Evolutionary conservation across 805 yeast genomes (phyloP).

Genomic region (Zygosaccharomyces lentus): DNA sequence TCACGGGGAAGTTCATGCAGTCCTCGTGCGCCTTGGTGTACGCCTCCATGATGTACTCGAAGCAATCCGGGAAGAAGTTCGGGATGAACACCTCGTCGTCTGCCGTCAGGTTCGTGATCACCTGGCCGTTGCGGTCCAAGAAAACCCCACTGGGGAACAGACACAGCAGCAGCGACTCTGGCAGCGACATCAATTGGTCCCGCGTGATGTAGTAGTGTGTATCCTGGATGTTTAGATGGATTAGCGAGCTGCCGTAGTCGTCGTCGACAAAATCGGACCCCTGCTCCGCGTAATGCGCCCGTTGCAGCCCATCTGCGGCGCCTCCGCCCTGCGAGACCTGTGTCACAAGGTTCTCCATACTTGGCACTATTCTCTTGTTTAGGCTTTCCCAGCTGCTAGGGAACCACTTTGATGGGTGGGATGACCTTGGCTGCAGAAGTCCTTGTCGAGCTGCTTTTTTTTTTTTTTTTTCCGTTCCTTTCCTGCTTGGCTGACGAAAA

Average conservation of each 20-base stretch:
- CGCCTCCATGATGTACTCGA: constrained; percentile 71
- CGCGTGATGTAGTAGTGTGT: constrained; percentile 68
- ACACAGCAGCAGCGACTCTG: constrained; percentile 83
- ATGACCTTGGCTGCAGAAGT: no score
- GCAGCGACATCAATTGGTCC: constrained; percentile 85
- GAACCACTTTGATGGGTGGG: background rate
- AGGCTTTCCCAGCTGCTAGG: background rate
- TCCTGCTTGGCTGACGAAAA: no score
- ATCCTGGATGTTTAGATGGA: constrained; percentile 77
- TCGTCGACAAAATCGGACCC: constrained; percentile 19
- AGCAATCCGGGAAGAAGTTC: constrained; percentile 82
- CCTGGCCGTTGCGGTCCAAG: constrained; percentile 69
- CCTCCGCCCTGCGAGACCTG: constrained; percentile 54
- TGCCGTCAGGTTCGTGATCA: constrained; percentile 73
- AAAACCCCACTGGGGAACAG: constrained; percentile 89
- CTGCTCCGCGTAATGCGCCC: constrained; percentile 15
- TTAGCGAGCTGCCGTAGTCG: constrained; percentile 51
- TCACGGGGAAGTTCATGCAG: constrained; percentile 40
- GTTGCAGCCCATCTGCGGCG: constrained; percentile 27
- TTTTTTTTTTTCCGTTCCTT: no score
- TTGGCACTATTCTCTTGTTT: background rate
- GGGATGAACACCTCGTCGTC: constrained; percentile 69
- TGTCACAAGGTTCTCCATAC: constrained; percentile 51
- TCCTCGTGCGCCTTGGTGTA: constrained; percentile 69
- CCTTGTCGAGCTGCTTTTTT: no score